Percentiles rank a stretch among this genome's conserved stretches.
Evolutionary conservation across 1,139 yeast species (phyloP).

Genomic region (Saccharomyces hybrid): DNA sequence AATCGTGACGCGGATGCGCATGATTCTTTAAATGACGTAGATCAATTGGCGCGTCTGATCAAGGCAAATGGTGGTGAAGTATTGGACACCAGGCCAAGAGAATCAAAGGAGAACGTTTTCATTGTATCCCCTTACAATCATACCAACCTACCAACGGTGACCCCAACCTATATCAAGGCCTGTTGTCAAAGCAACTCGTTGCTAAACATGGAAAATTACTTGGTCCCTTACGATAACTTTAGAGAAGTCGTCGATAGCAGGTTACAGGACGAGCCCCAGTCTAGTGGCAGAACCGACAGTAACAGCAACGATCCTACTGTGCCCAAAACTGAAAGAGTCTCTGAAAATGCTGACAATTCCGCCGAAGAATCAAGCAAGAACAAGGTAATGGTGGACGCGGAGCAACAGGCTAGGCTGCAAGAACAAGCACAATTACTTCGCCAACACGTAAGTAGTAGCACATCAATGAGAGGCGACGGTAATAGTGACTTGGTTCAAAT

Average conservation of each 20-base stretch:
- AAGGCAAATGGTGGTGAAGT: constrained; percentile 12
- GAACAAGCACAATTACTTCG: not conserved
- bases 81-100: not conserved
- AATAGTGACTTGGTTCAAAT: not conserved
- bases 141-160: constrained; percentile 25
- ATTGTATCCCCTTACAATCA: constrained; percentile 28
- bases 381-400: constrained; percentile 4
- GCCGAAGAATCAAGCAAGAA: constrained; percentile 10
- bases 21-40: constrained; percentile 11
- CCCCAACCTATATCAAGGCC: constrained; percentile 25
- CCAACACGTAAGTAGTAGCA: not conserved
- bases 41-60: constrained; percentile 10
- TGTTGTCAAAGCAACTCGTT: constrained; percentile 20
- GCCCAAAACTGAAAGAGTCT: not conserved
- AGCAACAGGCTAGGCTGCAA: constrained; percentile 2
- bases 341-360: constrained; percentile 3
- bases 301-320: not conserved
- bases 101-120: constrained; percentile 7
- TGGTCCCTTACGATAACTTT: constrained; percentile 26
- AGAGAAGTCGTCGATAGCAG: constrained; percentile 17
- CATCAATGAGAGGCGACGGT: not conserved
- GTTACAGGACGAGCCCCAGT: not conserved
- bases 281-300: not conserved
- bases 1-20: constrained; percentile 21
- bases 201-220: constrained; percentile 18